Conservation (phyloP, 768 basidiomycete genomes). For the Bullera alba region DNA sequence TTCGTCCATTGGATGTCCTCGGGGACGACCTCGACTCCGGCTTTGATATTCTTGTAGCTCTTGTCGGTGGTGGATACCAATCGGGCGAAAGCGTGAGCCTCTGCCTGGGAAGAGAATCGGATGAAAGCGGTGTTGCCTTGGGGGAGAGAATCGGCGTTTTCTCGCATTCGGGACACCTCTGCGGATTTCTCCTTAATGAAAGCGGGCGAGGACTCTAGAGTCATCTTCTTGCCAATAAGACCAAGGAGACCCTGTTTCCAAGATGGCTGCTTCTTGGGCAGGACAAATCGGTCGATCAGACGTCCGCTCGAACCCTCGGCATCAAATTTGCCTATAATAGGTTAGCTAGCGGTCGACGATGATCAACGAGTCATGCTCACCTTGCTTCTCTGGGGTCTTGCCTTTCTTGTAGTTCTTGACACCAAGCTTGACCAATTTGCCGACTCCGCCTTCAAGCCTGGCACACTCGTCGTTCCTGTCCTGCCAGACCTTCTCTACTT, state of each 20-base stretch:
- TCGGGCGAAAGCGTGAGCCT: constrained; percentile 44
- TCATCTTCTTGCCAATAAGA: constrained; percentile 41
- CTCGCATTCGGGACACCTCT: constrained; percentile 28
- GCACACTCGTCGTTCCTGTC: constrained; percentile 43
- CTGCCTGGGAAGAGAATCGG: constrained; percentile 41
- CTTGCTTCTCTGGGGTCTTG: constrained; percentile 43
- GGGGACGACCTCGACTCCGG: constrained; percentile 44
- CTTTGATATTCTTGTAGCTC: constrained; percentile 24
- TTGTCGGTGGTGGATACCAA: constrained; percentile 36
- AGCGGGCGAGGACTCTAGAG: constrained; percentile 36
- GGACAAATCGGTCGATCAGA: constrained; percentile 36
- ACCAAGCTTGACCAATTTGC: constrained; percentile 40
- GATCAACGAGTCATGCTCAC: constrained; percentile 11
- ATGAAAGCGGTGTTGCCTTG: constrained; percentile 43
- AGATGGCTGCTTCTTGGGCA: constrained; percentile 39
- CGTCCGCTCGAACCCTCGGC: constrained; percentile 20
- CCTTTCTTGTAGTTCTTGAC: constrained; percentile 45
- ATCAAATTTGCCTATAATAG: constrained; percentile 25
- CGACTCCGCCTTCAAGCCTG: constrained; percentile 44
- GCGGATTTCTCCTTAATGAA: constrained; percentile 41
- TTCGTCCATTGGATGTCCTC: constrained; percentile 46
- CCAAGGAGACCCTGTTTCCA: constrained; percentile 46
- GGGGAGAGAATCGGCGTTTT: constrained; percentile 15
- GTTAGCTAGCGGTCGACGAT: background rate
- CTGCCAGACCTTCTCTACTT: constrained; percentile 42